These are phyloP conservation scores for Rhinocladiella similis DNA, from an alignment of 2,329 filamentous ascomycete genomes.

Conservation along the genomic window DNA sequence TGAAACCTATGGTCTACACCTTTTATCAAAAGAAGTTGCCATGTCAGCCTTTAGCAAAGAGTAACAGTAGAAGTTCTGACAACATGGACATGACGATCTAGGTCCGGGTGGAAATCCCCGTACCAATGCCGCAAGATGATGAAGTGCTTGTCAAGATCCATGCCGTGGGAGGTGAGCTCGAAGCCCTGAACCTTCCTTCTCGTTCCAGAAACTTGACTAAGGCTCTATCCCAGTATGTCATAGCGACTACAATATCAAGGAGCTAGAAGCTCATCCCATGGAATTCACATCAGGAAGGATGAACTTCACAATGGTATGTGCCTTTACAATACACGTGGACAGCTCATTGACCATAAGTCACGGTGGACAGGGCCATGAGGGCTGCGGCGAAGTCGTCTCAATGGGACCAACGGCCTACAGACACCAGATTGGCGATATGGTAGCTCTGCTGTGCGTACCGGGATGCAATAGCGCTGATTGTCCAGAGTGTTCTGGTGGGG, in stretches of 20 bases:
- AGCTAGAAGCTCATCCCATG: too few relatives aligned
- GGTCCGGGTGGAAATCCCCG: conserved; percentile 16
- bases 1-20: background rate
- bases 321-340: background rate
- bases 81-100: background rate
- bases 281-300: too few relatives aligned
- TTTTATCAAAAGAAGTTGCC: too few relatives aligned
- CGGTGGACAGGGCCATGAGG: conserved; percentile 22
- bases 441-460: conserved; percentile 8
- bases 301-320: background rate
- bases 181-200: background rate
- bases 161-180: conserved; percentile 14
- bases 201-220: too few relatives aligned
- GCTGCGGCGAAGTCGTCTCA: conserved; percentile 21
- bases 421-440: conserved; percentile 14
- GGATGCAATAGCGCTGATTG: conserved; percentile 8
- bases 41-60: background rate
- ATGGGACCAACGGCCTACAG: conserved; percentile 11
- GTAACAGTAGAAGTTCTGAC: too few relatives aligned
- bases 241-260: background rate
- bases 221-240: conserved; percentile 10
- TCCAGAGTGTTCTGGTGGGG: conserved; percentile 8
- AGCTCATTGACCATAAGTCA: background rate
- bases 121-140: conserved; percentile 10
- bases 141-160: conserved; percentile 18